These are phyloP conservation scores for Triangularia setosa DNA, from an alignment of 2,329 filamentous ascomycete genomes.

Conservation along the genomic window DNA sequence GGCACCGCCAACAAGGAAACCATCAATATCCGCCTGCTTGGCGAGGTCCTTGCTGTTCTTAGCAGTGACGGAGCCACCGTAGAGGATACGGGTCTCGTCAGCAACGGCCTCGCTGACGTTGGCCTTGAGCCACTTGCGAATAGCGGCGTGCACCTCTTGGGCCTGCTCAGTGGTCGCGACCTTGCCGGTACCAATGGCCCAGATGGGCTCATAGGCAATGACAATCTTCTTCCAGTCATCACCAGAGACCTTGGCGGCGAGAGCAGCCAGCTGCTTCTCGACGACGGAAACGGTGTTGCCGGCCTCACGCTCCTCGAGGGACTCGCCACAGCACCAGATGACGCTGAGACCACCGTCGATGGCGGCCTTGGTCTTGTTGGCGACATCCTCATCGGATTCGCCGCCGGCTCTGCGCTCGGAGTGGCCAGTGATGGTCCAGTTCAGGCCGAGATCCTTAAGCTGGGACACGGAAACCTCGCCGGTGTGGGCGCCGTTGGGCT, in stretches of 20 bases:
- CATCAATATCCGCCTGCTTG: conserved; percentile 93
- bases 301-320: conserved; percentile 84
- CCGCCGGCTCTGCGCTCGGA: conserved; percentile 87
- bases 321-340: conserved; percentile 97
- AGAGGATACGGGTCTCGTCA: conserved; percentile 88
- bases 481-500: conserved; percentile 94
- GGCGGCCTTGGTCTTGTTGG: conserved; percentile 91
- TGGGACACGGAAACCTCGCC: conserved; percentile 93
- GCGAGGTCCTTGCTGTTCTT: conserved; percentile 96
- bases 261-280: conserved; percentile 78
- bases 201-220: conserved; percentile 98
- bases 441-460: conserved; percentile 82
- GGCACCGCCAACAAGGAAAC: conserved; percentile 94
- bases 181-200: conserved; percentile 92
- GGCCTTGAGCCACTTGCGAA: conserved; percentile 81
- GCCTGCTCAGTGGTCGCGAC: conserved; percentile 85
- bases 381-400: conserved; percentile 81
- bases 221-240: conserved; percentile 89
- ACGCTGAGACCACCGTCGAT: conserved; percentile 82
- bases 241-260: conserved; percentile 57
- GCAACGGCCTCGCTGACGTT: conserved; percentile 71
- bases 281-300: conserved; percentile 82
- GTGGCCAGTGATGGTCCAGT: conserved; percentile 91
- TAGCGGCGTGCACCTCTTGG: conserved; percentile 88
- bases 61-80: conserved; percentile 93